These are phyloP conservation scores for Plenodomus lindquistii DNA, from an alignment of 2,329 filamentous ascomycete genomes.

Conservation along the genomic window DNA sequence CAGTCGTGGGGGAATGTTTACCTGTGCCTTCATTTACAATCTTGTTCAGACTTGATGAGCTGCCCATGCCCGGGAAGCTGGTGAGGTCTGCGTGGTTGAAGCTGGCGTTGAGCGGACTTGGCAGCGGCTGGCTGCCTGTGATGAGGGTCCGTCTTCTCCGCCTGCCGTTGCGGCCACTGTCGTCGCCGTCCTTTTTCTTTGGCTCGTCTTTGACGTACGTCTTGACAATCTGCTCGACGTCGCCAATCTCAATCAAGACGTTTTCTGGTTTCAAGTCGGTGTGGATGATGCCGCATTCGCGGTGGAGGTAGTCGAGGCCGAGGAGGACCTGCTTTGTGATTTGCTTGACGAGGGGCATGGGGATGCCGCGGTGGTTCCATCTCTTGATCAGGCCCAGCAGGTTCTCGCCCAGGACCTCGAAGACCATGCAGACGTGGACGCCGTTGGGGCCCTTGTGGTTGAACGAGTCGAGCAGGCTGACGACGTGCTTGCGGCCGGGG, in stretches of 20 bases:
- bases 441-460: conserved; percentile 97
- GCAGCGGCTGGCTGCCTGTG: conserved; percentile 93
- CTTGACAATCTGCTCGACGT: conserved; percentile 98
- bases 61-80: conserved; percentile 55
- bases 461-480: conserved; percentile 94
- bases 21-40: conserved; percentile 73
- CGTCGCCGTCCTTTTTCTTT: conserved; percentile 70
- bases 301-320: conserved; percentile 92
- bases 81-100: conserved; percentile 79
- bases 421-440: conserved; percentile 98
- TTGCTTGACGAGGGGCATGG: conserved; percentile 94
- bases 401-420: conserved; percentile 96
- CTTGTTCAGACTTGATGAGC: conserved; percentile 77
- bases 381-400: conserved; percentile 93
- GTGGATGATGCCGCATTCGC: conserved; percentile 98
- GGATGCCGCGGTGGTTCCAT: conserved; percentile 97
- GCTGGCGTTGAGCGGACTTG: conserved; percentile 88
- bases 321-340: conserved; percentile 98
- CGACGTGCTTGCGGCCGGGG: conserved; percentile 91
- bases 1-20: conserved; percentile 55
- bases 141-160: conserved; percentile 90
- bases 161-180: conserved; percentile 89
- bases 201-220: conserved; percentile 85
- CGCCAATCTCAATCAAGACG: conserved; percentile 96
- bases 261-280: conserved; percentile 98